These are phyloP conservation scores for Talaromyces borbonicus DNA, from an alignment of 495 filamentous ascomycete genomes.

Conservation along the genomic window DNA sequence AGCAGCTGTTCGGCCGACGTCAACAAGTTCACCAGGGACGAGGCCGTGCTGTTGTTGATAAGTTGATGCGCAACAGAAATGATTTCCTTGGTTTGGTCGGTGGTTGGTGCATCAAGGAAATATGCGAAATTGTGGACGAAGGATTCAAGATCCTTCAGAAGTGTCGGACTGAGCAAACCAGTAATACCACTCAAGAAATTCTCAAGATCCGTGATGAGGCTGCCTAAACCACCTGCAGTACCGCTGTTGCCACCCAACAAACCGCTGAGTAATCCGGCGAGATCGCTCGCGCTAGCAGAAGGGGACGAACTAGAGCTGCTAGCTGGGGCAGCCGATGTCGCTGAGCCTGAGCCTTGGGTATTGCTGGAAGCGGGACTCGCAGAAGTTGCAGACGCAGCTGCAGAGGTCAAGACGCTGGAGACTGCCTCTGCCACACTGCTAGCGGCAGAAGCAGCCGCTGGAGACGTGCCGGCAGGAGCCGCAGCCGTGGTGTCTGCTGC, in stretches of 20 bases:
- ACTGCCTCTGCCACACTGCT: not conserved
- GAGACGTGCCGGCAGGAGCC: not conserved
- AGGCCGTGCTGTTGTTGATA: conserved; percentile 9
- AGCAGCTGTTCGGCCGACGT: conserved; percentile 32
- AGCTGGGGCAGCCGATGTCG: not conserved
- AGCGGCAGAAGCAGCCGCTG: not conserved
- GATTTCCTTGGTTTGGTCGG: conserved; percentile 25
- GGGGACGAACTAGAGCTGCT: not conserved
- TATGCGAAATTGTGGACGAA: conserved; percentile 36
- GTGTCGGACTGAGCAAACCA: conserved; percentile 31
- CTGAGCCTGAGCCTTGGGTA: not conserved
- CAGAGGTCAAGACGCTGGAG: not conserved
- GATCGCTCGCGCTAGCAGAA: conserved; percentile 1
- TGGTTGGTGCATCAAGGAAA: conserved; percentile 33
- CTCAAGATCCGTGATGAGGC: conserved; percentile 24
- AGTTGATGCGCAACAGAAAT: conserved; percentile 19
- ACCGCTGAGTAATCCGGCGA: not conserved
- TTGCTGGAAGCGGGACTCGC: not conserved
- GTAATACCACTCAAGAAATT: conserved; percentile 28
- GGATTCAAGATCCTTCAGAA: conserved; percentile 30
- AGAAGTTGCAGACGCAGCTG: not conserved
- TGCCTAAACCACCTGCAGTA: not conserved
- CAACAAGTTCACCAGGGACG: conserved; percentile 12
- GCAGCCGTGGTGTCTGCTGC: not conserved
- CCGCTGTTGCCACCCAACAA: conserved; percentile 5